phyloP scores from a whole-genome alignment of 2,329 filamentous ascomycete genomes.

The Achaetomium macrosporum region DNA sequence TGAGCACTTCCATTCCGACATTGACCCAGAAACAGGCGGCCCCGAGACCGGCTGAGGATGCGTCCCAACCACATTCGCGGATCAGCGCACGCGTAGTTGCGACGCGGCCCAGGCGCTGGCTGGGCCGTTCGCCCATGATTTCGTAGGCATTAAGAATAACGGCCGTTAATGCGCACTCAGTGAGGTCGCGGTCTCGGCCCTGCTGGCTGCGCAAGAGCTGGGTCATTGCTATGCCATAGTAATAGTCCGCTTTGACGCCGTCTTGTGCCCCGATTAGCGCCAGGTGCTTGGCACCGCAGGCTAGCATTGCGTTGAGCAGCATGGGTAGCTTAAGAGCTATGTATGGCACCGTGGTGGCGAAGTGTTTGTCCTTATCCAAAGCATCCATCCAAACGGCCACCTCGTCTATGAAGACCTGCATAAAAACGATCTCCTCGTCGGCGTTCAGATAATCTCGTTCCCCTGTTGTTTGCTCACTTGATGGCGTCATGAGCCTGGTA shows the following conservation, averaged over 20 bases:
- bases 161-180: constrained; percentile 79
- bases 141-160: constrained; percentile 90
- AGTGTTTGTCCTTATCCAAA: constrained; percentile 79
- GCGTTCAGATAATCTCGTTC: constrained; percentile 61
- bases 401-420: constrained; percentile 88
- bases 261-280: constrained; percentile 64
- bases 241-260: constrained; percentile 71
- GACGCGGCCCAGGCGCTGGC: constrained; percentile 83
- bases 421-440: constrained; percentile 75
- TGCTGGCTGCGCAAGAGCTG: constrained; percentile 71
- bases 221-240: constrained; percentile 80
- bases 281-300: constrained; percentile 80
- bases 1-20: constrained; percentile 83
- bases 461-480: constrained; percentile 34
- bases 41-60: constrained; percentile 69
- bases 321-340: constrained; percentile 77
- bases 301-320: constrained; percentile 81
- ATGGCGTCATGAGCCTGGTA: constrained; percentile 36
- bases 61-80: constrained; percentile 85
- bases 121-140: constrained; percentile 76
- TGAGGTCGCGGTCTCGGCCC: constrained; percentile 76
- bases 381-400: constrained; percentile 93
- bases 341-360: constrained; percentile 77
- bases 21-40: constrained; percentile 93
- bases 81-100: constrained; percentile 79